Percentiles rank a stretch among this genome's conserved stretches.
These are phyloP conservation scores for Pseudocercospora fuligena DNA, from an alignment of 2,329 filamentous ascomycete species.

Conservation along the genomic window DNA sequence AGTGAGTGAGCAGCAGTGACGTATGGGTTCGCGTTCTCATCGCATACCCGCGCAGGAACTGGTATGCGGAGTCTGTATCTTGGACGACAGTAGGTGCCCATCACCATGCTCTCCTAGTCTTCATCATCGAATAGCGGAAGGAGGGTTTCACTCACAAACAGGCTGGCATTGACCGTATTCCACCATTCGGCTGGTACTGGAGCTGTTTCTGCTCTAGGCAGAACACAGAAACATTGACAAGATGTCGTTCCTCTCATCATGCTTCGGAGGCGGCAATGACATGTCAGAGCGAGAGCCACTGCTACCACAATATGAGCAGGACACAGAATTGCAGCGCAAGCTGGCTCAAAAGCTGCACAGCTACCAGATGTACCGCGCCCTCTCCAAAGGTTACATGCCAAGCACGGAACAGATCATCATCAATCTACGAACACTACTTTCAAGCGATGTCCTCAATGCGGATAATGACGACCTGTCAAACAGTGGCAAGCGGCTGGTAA, in stretches of 20 bases:
- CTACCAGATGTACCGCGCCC: constrained; percentile 86
- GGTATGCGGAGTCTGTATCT: not conserved
- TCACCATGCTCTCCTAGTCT: not conserved
- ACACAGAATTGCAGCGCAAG: constrained; percentile 75
- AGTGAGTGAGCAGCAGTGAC: not conserved
- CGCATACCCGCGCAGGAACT: not conserved
- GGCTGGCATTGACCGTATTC: not conserved
- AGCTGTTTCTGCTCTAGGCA: not conserved
- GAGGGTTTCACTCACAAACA: too few species aligned
- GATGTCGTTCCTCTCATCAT: constrained; percentile 60
- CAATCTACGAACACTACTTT: constrained; percentile 78
- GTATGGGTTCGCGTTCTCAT: not conserved
- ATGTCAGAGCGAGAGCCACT: constrained; percentile 73
- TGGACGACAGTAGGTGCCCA: not conserved
- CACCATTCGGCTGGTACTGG: not conserved
- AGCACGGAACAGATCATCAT: constrained; percentile 82
- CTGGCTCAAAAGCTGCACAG: constrained; percentile 89
- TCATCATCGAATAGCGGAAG: not conserved
- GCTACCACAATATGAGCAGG: constrained; percentile 80
- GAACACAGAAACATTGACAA: constrained; percentile 18
- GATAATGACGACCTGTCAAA: constrained; percentile 75
- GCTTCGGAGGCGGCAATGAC: constrained; percentile 59
- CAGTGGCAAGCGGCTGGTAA: constrained; percentile 74
- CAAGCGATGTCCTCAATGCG: constrained; percentile 77
- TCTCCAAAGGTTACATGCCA: constrained; percentile 86